phyloP scores from a whole-genome alignment of 306 rosid species.

The Rosa persica region DNA sequence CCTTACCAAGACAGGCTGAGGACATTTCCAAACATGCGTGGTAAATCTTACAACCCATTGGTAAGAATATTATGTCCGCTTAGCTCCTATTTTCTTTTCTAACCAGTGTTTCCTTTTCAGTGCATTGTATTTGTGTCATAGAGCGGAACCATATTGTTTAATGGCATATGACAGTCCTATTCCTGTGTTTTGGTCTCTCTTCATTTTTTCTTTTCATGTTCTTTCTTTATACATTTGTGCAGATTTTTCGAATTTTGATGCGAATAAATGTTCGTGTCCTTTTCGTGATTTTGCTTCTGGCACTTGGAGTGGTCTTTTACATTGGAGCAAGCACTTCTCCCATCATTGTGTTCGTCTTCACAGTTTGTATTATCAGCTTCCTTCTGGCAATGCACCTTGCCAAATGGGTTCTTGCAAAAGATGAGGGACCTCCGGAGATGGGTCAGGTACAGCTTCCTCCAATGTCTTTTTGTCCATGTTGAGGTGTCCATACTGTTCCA shows the following conservation, averaged over 20 bases:
- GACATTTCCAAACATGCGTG: constrained; percentile 89
- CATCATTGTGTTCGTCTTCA: constrained; percentile 78
- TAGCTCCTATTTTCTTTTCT: constrained; percentile 4
- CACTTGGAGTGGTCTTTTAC: constrained; percentile 72
- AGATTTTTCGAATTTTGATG: constrained; percentile 77
- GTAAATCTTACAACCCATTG: constrained; percentile 79
- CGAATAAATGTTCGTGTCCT: constrained; percentile 77
- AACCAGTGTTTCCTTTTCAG: neutral
- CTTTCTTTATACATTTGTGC: constrained; percentile 28
- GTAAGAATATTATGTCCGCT: constrained; percentile 35
- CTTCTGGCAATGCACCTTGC: constrained; percentile 67
- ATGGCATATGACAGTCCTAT: neutral
- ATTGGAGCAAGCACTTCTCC: constrained; percentile 91
- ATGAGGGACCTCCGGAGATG: constrained; percentile 99
- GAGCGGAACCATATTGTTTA: neutral
- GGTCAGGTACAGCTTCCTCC: constrained; percentile 66
- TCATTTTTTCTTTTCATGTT: neutral
- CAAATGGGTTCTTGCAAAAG: constrained; percentile 97
- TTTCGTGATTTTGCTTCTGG: constrained; percentile 61
- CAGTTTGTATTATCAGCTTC: constrained; percentile 89
- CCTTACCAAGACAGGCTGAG: constrained; percentile 74
- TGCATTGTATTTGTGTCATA: neutral
- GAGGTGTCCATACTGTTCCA: neutral
- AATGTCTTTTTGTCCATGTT: constrained; percentile 25
- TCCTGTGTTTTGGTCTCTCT: neutral